These are phyloP conservation scores for Pythium aristosporum DNA, from an alignment of 352 stramenopile species.

Conservation along the genomic window DNA sequence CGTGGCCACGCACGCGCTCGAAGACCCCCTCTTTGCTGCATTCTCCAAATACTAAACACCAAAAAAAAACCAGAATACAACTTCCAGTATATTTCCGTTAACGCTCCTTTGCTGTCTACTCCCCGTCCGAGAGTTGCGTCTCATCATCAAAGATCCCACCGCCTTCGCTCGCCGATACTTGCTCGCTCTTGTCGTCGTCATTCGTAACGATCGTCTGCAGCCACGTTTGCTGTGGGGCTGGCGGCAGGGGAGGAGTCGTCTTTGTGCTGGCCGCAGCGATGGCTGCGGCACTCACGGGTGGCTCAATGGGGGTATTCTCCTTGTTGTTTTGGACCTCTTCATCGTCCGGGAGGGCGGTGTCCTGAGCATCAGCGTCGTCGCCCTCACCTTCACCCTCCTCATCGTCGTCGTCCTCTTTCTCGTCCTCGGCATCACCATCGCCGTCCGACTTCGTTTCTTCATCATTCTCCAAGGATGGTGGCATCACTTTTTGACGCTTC, in stretches of 20 bases:
- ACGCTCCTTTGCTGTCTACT: not conserved
- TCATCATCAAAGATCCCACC: constrained; percentile 40
- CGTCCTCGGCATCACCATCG: constrained; percentile 12
- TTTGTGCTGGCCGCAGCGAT: not conserved
- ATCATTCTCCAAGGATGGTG: not conserved
- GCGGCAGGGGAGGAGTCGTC: constrained; percentile 9
- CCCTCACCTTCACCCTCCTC: constrained; percentile 7
- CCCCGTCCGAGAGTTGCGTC: constrained; percentile 33
- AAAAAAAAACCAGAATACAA: not conserved
- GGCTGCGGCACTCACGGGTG: not conserved
- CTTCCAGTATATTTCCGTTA: not conserved
- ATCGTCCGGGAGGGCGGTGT: constrained; percentile 13
- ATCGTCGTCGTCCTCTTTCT: not conserved
- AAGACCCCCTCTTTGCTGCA: constrained; percentile 66
- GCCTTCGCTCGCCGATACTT: constrained; percentile 24
- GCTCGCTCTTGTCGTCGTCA: constrained; percentile 29
- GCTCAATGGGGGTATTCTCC: constrained; percentile 18
- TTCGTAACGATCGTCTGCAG: constrained; percentile 20
- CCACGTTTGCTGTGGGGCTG: constrained; percentile 19
- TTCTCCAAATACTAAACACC: constrained; percentile 37
- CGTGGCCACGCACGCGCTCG: constrained; percentile 43
- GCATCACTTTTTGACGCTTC: constrained; percentile 1
- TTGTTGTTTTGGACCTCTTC: constrained; percentile 20
- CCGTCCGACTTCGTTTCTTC: constrained; percentile 16
- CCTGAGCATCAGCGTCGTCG: constrained; percentile 11